Evolutionary conservation across 78 protist genomes (phyloP).

Genomic region (Isochrysis galbana): DNA sequence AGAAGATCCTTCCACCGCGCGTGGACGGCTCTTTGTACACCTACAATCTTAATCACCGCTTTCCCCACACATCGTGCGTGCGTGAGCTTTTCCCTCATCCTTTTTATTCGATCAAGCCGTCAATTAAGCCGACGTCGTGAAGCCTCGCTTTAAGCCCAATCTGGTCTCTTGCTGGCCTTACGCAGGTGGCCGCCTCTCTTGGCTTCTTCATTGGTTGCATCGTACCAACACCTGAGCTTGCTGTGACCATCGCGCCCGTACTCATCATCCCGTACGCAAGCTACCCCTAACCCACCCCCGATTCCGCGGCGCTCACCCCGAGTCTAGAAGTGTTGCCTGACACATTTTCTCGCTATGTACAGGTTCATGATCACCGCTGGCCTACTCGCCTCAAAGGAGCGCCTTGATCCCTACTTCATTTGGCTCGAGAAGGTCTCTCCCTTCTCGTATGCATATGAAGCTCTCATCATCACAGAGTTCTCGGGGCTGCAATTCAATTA

Average conservation of each 20-base stretch:
- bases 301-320: background rate
- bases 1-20: no score
- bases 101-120: no score
- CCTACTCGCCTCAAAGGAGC: background rate
- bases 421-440: background rate
- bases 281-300: background rate
- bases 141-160: no score
- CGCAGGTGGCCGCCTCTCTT: no score
- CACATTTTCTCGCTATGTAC: background rate
- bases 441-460: background rate
- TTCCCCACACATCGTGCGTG: no score
- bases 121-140: no score
- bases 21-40: no score
- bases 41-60: no score
- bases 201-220: background rate
- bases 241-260: background rate
- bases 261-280: background rate
- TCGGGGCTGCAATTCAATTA: background rate
- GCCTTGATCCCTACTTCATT: background rate
- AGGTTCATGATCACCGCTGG: background rate
- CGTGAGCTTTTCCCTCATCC: no score
- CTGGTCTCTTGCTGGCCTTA: no score
- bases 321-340: background rate
- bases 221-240: background rate
- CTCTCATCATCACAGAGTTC: background rate